A percentile compares a stretch with the other conserved stretches of the same genome.
Evolutionary conservation across 2,329 filamentous ascomycete species (phyloP).

Genomic region (Alternaria sp.): DNA sequence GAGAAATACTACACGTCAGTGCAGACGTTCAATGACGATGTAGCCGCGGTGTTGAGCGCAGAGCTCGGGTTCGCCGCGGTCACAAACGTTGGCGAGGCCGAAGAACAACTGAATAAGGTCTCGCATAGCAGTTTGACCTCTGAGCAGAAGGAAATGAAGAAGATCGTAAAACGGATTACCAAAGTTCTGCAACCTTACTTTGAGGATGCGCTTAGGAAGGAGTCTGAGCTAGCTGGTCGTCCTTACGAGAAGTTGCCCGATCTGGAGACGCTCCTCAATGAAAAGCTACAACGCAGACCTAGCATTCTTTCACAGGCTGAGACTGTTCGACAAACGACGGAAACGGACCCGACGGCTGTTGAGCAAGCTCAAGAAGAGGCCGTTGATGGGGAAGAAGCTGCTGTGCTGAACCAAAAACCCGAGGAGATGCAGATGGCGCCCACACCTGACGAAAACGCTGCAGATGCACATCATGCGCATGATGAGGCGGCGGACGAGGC

Average conservation of each 20-base stretch:
- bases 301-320: conserved; percentile 42
- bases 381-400: conserved; percentile 22
- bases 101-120: conserved; percentile 53
- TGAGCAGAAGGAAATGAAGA: conserved; percentile 82
- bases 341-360: conserved; percentile 21
- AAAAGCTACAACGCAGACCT: conserved; percentile 64
- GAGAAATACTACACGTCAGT: conserved; percentile 68
- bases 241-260: conserved; percentile 76
- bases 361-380: conserved; percentile 21
- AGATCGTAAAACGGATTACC: conserved; percentile 87
- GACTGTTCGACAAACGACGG: conserved; percentile 33
- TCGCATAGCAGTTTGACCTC: conserved; percentile 54
- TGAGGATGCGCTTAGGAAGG: conserved; percentile 77
- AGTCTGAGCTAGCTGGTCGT: conserved; percentile 79
- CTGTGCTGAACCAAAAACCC: conserved; percentile 25
- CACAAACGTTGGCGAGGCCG: conserved; percentile 51
- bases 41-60: conserved; percentile 64
- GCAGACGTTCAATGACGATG: conserved; percentile 66
- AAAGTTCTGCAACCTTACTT: conserved; percentile 81
- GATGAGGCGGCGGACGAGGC: conserved; percentile 48
- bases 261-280: conserved; percentile 75
- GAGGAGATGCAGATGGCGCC: conserved; percentile 41
- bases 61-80: conserved; percentile 60
- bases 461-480: conserved; percentile 37
- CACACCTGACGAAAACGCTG: conserved; percentile 47